A percentile compares a stretch with the other conserved stretches of the same genome.
Conservation (phyloP, 768 basidiomycete genomes). For the Suillus plorans region DNA sequence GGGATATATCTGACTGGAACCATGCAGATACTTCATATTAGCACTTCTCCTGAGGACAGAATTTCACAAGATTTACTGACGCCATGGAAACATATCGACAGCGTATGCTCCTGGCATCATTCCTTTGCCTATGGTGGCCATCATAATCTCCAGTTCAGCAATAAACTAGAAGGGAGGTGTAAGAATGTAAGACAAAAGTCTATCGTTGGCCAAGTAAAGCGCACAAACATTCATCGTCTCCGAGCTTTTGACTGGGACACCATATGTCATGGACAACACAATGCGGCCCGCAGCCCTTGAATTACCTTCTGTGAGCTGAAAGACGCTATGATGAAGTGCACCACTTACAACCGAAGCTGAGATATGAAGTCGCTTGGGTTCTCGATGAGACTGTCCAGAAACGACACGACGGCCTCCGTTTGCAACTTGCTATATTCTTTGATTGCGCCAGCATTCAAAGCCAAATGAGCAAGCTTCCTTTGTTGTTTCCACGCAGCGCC, state of each 20-base stretch:
- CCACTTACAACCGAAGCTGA: conserved; percentile 5
- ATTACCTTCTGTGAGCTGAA: not conserved
- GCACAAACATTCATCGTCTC: not conserved
- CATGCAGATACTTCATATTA: not conserved
- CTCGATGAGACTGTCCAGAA: conserved; percentile 5
- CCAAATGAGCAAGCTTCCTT: conserved; percentile 6
- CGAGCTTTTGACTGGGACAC: conserved; percentile 3
- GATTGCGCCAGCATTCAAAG: conserved; percentile 4
- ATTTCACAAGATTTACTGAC: not conserved
- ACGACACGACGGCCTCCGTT: conserved; percentile 1
- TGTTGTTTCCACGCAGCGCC: conserved; percentile 9
- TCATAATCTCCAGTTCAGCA: conserved; percentile 4
- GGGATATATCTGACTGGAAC: conserved; percentile 22
- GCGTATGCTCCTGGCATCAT: conserved; percentile 8
- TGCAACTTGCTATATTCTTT: conserved; percentile 1
- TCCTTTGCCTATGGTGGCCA: not conserved
- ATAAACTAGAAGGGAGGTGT: conserved; percentile 2
- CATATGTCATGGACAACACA: conserved; percentile 9
- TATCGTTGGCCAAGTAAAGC: not conserved
- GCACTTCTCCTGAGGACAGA: not conserved
- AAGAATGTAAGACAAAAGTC: not conserved
- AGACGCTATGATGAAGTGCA: not conserved
- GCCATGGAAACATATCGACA: conserved; percentile 5
- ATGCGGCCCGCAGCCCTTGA: conserved; percentile 5
- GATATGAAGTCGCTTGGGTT: conserved; percentile 1